Conservation (phyloP, 352 stramenopile genomes). For the Phytophthora ramorum region DNA sequence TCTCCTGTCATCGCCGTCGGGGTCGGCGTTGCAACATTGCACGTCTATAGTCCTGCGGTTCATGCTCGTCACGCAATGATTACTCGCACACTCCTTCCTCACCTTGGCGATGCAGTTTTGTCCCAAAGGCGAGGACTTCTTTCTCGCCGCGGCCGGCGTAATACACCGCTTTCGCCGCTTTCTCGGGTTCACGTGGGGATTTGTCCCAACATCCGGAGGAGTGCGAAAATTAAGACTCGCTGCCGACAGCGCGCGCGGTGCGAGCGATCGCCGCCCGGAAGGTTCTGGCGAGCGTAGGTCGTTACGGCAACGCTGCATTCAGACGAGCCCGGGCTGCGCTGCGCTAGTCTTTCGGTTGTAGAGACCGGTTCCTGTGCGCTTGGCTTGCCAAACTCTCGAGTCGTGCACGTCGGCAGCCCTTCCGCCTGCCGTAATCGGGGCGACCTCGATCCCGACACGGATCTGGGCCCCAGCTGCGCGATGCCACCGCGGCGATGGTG, state of each 20-base stretch:
- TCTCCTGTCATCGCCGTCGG: background rate
- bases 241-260: background rate
- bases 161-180: slow-evolving; percentile 2
- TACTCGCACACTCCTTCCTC: background rate
- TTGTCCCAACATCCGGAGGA: slow-evolving; percentile 26
- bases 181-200: slow-evolving; percentile 15
- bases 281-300: slow-evolving; percentile 24
- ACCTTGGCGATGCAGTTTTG: background rate
- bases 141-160: slow-evolving; percentile 6
- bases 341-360: slow-evolving; percentile 15
- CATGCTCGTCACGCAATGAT: slow-evolving; percentile 10
- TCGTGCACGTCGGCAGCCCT: background rate
- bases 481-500: slow-evolving; percentile 16
- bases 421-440: slow-evolving; percentile 5
- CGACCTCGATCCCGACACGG: slow-evolving; percentile 8
- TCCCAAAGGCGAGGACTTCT: slow-evolving; percentile 9
- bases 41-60: background rate
- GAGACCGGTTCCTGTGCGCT: background rate
- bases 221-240: slow-evolving; percentile 26
- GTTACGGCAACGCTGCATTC: slow-evolving; percentile 21
- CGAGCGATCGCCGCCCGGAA: slow-evolving; percentile 10
- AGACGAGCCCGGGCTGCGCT: slow-evolving; percentile 16
- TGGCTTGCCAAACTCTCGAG: too few relatives aligned
- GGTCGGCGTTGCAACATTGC: background rate
- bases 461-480: slow-evolving; percentile 27